Conservation (phyloP, 2,329 filamentous ascomycete genomes). For the Alternaria hordeiaustralica region DNA sequence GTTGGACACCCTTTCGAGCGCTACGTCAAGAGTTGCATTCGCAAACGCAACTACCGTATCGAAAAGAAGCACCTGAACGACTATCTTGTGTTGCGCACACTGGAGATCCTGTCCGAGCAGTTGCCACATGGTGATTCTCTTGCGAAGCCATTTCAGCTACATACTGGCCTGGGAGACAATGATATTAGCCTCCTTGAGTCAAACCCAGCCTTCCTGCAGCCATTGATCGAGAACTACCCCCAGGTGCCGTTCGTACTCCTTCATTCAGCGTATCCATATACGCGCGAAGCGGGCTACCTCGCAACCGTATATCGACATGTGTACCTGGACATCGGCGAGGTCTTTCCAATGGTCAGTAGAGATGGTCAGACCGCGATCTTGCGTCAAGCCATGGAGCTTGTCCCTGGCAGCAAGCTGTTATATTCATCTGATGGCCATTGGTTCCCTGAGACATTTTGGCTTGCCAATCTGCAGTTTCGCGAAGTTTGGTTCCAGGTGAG, state of each 20-base stretch:
- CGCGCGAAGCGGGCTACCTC: constrained; percentile 77
- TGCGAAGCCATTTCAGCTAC: constrained; percentile 81
- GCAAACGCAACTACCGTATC: constrained; percentile 58
- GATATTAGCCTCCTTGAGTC: constrained; percentile 74
- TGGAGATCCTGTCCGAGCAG: constrained; percentile 61
- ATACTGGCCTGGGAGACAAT: constrained; percentile 82
- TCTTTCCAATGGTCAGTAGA: constrained; percentile 79
- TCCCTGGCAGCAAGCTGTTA: constrained; percentile 75
- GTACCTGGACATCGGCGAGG: constrained; percentile 82
- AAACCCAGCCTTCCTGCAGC: constrained; percentile 77
- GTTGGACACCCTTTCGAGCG: constrained; percentile 49
- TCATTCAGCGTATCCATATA: constrained; percentile 83
- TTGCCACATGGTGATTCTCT: constrained; percentile 38
- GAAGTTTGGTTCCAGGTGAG: constrained; percentile 71
- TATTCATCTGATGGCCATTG: constrained; percentile 84
- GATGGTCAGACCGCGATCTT: constrained; percentile 76
- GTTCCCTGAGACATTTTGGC: constrained; percentile 78
- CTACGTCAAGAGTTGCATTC: constrained; percentile 49
- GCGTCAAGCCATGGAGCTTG: constrained; percentile 75
- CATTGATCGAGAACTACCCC: constrained; percentile 72
- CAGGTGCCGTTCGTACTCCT: constrained; percentile 77
- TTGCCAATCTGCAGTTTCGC: constrained; percentile 75
- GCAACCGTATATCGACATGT: constrained; percentile 79
- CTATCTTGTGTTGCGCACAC: constrained; percentile 69
- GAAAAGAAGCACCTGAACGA: constrained; percentile 72